phyloP scores from a whole-genome alignment of 1,284 basidiomycete genomes.

The Laetiporus sulphureus region DNA sequence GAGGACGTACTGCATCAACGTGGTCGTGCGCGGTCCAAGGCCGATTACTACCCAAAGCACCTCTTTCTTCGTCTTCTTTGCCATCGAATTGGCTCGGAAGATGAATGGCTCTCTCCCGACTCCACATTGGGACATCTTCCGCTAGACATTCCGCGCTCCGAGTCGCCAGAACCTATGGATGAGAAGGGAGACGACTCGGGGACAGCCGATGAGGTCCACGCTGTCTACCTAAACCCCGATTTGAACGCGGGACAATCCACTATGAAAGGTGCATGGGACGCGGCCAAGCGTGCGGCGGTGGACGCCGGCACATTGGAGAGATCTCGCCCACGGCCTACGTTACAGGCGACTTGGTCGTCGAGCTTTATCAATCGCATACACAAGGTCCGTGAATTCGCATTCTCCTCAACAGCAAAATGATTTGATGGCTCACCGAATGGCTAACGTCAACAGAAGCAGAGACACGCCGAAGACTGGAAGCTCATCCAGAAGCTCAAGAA shows the following conservation, averaged over 20 bases:
- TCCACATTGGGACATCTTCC: constrained; percentile 27
- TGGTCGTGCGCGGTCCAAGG: constrained; percentile 52
- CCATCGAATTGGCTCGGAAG: constrained; percentile 40
- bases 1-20: constrained; percentile 60
- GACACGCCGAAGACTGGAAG: constrained; percentile 30
- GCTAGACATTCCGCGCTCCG: constrained; percentile 24
- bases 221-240: constrained; percentile 10
- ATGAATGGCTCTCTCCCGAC: constrained; percentile 12
- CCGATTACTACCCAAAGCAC: constrained; percentile 62
- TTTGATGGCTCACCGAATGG: background rate
- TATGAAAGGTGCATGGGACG: background rate
- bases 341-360: background rate
- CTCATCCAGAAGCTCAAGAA: constrained; percentile 42
- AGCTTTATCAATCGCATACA: background rate
- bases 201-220: constrained; percentile 19
- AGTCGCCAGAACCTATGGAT: constrained; percentile 32
- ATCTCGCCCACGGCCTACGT: background rate
- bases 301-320: background rate
- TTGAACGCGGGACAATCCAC: constrained; percentile 11
- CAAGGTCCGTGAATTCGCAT: constrained; percentile 1
- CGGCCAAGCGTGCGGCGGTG: background rate
- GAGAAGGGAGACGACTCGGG: constrained; percentile 13
- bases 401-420: background rate
- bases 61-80: constrained; percentile 59
- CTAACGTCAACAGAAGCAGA: constrained; percentile 11